These are phyloP conservation scores for Lyophyllum decastes DNA, from an alignment of 768 basidiomycete species.

Conservation along the genomic window DNA sequence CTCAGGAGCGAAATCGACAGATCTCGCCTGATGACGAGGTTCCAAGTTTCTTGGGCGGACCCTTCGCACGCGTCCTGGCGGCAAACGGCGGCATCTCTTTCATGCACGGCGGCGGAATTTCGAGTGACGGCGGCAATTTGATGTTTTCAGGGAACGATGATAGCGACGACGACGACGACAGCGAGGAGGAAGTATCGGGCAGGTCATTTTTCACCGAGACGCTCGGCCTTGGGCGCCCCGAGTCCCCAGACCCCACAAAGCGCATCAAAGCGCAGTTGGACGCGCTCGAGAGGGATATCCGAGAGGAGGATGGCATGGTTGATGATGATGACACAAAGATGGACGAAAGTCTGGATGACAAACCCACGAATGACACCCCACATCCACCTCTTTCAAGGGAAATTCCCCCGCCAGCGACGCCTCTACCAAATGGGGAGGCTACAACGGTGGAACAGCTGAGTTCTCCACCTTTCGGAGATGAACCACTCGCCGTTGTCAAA, in stretches of 20 bases:
- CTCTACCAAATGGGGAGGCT: slow-evolving; percentile 47
- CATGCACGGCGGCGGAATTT: slow-evolving; percentile 52
- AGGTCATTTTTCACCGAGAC: slow-evolving; percentile 53
- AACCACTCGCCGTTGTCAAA: slow-evolving; percentile 50
- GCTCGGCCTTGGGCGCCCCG: slow-evolving; percentile 42
- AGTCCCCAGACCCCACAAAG: slow-evolving; percentile 53
- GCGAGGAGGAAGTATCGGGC: slow-evolving; percentile 23
- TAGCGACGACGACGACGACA: slow-evolving; percentile 62
- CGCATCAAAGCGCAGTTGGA: slow-evolving; percentile 63
- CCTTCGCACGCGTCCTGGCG: slow-evolving; percentile 53
- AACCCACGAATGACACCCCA: slow-evolving; percentile 22
- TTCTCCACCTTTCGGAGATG: slow-evolving; percentile 54
- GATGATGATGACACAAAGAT: slow-evolving; percentile 37
- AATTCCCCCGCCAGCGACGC: slow-evolving; percentile 46
- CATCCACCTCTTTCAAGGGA: slow-evolving; percentile 38
- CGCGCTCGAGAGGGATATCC: slow-evolving; percentile 57
- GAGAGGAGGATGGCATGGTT: slow-evolving; percentile 34
- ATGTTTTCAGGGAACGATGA: slow-evolving; percentile 67
- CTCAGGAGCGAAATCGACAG: slow-evolving; percentile 36
- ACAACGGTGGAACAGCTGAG: slow-evolving; percentile 50
- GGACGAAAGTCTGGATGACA: slow-evolving; percentile 23
- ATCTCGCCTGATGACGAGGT: slow-evolving; percentile 33
- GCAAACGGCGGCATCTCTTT: slow-evolving; percentile 64
- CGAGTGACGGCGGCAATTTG: slow-evolving; percentile 48
- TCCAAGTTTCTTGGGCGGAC: slow-evolving; percentile 33